These are phyloP conservation scores for Neopestalotiopsis sp. DNA, from an alignment of 2,329 filamentous ascomycete species.

Conservation along the genomic window DNA sequence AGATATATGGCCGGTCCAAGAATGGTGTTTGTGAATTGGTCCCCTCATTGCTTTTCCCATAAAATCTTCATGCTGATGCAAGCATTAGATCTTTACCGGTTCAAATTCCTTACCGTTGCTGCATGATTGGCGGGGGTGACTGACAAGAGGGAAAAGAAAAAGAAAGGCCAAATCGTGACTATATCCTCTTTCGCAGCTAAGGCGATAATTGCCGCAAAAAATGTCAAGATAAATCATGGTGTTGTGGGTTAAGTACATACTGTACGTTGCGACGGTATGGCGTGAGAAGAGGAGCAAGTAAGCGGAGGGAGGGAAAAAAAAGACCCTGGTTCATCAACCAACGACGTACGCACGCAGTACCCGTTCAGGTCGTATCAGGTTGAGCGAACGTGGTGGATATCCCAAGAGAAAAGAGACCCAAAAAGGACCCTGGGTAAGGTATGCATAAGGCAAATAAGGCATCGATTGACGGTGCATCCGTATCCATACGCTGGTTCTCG, in stretches of 20 bases:
- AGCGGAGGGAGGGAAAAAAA: not conserved
- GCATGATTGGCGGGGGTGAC: too few species aligned
- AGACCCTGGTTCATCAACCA: not conserved
- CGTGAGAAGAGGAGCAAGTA: not conserved
- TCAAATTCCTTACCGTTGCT: too few species aligned
- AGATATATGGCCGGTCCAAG: too few species aligned
- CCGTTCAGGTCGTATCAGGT: not conserved
- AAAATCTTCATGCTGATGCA: too few species aligned
- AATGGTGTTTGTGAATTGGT: too few species aligned
- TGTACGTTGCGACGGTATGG: not conserved
- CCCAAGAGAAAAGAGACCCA: not conserved
- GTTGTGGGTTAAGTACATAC: not conserved
- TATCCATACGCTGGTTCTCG: not conserved
- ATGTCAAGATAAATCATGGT: not conserved
- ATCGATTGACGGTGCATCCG: not conserved
- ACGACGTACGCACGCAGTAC: not conserved
- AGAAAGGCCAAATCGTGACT: too few species aligned
- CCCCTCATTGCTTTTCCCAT: too few species aligned
- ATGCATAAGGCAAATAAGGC: conserved; percentile 1
- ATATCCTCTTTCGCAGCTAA: too few species aligned
- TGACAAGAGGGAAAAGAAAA: too few species aligned
- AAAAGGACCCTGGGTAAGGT: not conserved
- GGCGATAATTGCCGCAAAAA: too few species aligned
- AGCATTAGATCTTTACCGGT: too few species aligned
- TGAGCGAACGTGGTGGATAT: not conserved